Percentiles rank a stretch among this genome's conserved stretches.
Evolutionary conservation across 2,329 filamentous ascomycete species (phyloP).

Genomic region (Colletotrichum magnum): DNA sequence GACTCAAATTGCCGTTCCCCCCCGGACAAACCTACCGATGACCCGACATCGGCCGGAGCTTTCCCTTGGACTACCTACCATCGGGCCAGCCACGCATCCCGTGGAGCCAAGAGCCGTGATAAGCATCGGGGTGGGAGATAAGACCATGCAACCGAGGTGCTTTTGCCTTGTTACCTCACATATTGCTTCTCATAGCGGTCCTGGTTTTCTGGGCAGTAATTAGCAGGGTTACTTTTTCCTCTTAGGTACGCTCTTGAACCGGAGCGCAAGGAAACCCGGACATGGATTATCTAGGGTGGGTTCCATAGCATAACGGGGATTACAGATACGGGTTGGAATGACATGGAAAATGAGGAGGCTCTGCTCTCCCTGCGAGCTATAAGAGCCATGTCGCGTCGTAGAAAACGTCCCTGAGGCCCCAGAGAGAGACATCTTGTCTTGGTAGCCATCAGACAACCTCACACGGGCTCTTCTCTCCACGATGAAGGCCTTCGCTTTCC

Average conservation of each 20-base stretch:
- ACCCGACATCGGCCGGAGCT: conserved; percentile 21
- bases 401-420: neutral
- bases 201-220: conserved; percentile 24
- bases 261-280: neutral
- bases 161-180: neutral
- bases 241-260: neutral
- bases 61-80: neutral
- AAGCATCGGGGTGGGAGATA: conserved; percentile 20
- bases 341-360: neutral
- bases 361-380: conserved; percentile 1
- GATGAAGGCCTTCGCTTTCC: conserved; percentile 36
- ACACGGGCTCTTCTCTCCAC: neutral
- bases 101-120: conserved; percentile 15
- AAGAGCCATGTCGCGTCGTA: conserved; percentile 11
- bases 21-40: neutral
- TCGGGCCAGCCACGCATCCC: conserved; percentile 13
- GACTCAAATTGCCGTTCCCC: neutral
- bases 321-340: too few relatives aligned
- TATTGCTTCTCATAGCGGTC: conserved; percentile 26
- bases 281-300: neutral
- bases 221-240: neutral
- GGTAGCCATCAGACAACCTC: neutral
- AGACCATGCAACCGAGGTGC: conserved; percentile 1
- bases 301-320: too few relatives aligned
- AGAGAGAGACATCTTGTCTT: neutral